Conservation (phyloP, 768 basidiomycete genomes). For the Amanita rubescens region DNA sequence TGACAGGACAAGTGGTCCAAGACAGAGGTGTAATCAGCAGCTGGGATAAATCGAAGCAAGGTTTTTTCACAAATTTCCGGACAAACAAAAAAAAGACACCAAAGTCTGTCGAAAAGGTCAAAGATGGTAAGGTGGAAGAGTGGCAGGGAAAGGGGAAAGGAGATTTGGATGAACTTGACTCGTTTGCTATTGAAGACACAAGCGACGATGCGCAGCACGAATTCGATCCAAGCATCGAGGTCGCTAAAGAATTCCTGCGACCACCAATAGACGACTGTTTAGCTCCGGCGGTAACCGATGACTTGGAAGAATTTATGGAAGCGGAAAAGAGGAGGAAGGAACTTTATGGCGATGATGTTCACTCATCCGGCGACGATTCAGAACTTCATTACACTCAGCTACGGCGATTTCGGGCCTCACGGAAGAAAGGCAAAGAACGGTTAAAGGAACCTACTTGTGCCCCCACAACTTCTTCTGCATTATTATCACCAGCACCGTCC, state of each 20-base stretch:
- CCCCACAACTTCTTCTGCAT: not conserved
- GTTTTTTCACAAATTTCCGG: slow-evolving; percentile 35
- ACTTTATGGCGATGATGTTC: slow-evolving; percentile 35
- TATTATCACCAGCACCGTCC: not conserved
- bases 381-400: slow-evolving; percentile 7
- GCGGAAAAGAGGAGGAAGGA: slow-evolving; percentile 50
- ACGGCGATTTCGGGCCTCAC: not conserved
- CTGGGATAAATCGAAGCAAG: slow-evolving; percentile 37
- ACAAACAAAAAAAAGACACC: slow-evolving; percentile 26
- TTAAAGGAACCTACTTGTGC: no score
- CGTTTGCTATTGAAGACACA: slow-evolving; percentile 29
- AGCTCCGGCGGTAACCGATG: slow-evolving; percentile 46
- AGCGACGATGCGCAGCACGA: slow-evolving; percentile 24
- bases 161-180: slow-evolving; percentile 55
- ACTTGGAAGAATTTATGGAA: slow-evolving; percentile 59
- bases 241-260: not conserved
- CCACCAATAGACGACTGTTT: slow-evolving; percentile 12
- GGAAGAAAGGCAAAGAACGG: not conserved
- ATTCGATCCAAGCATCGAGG: slow-evolving; percentile 8
- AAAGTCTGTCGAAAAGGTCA: slow-evolving; percentile 35
- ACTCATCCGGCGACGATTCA: slow-evolving; percentile 43
- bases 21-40: slow-evolving; percentile 59
- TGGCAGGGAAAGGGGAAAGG: slow-evolving; percentile 42
- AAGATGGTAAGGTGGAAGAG: slow-evolving; percentile 50
- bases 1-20: slow-evolving; percentile 50